A percentile compares a stretch with the other conserved stretches of the same genome.
Conservation (phyloP, 495 filamentous ascomycete genomes). For the Trichoderma orchidacearum region DNA sequence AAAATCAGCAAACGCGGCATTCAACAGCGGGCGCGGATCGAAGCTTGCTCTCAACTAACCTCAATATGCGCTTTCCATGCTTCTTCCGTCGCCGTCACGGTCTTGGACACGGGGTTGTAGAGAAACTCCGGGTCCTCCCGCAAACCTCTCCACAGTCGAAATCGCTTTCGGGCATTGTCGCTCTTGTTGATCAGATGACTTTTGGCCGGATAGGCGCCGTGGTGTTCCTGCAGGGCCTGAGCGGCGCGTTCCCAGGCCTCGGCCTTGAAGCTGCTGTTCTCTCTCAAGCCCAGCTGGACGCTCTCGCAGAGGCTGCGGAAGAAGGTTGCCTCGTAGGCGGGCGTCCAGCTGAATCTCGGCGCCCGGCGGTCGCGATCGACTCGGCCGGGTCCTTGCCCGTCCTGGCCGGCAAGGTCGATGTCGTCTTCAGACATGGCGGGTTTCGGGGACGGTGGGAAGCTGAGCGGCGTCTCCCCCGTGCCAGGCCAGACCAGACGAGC, state of each 20-base stretch:
- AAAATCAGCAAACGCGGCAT: conserved; percentile 1
- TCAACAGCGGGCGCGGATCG: conserved; percentile 1
- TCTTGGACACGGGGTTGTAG: conserved; percentile 27
- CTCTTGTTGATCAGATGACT: conserved; percentile 39
- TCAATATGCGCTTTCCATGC: conserved; percentile 33
- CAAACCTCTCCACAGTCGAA: conserved; percentile 36
- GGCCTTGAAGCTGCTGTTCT: conserved; percentile 37
- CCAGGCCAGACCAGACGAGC: no score
- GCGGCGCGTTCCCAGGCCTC: conserved; percentile 37
- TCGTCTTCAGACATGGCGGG: conserved; percentile 21
- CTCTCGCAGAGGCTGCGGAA: conserved; percentile 37
- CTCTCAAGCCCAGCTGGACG: conserved; percentile 29
- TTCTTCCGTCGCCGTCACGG: conserved; percentile 32
- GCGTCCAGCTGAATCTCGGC: conserved; percentile 37
- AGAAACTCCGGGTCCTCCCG: conserved; percentile 33
- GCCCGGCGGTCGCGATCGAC: conserved; percentile 22
- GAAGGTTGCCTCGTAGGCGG: conserved; percentile 33
- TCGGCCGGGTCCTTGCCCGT: conserved; percentile 6
- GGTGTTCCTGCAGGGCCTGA: conserved; percentile 27
- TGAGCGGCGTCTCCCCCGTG: no score
- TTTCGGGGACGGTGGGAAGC: not conserved
- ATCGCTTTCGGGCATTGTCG: conserved; percentile 40
- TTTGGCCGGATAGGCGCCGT: conserved; percentile 34
- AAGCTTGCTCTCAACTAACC: conserved; percentile 10
- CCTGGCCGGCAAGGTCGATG: conserved; percentile 13